These are phyloP conservation scores for Populus davidiana DNA, from an alignment of 345 rosid genomes.

Conservation along the genomic window DNA sequence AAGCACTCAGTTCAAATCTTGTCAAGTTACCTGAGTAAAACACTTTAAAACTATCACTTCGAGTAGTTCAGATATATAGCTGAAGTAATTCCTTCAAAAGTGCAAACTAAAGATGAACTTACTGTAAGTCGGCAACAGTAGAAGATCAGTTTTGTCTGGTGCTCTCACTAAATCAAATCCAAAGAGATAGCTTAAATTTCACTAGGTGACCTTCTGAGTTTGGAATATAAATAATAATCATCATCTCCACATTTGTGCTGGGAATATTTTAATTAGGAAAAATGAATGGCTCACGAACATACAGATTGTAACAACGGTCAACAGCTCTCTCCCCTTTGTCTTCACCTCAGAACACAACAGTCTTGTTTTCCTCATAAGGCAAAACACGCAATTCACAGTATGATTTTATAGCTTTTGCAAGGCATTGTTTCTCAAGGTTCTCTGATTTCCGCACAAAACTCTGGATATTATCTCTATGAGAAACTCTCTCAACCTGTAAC, in stretches of 20 bases:
- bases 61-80: too few species aligned
- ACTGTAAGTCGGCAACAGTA: neutral
- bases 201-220: neutral
- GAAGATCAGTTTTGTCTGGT: neutral
- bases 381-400: constrained; percentile 86
- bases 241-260: neutral
- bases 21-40: neutral
- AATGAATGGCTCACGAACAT: neutral
- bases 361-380: constrained; percentile 61
- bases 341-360: constrained; percentile 62
- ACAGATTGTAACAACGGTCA: neutral
- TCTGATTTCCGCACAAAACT: constrained; percentile 89
- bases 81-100: too few species aligned
- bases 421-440: constrained; percentile 89
- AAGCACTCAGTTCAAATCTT: too few species aligned
- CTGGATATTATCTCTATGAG: constrained; percentile 76
- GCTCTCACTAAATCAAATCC: neutral
- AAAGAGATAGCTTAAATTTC: neutral
- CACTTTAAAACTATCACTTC: neutral
- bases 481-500: constrained; percentile 89
- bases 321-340: neutral
- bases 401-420: constrained; percentile 67
- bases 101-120: neutral
- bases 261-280: neutral
- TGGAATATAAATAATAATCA: neutral